Evolutionary conservation across 2,329 filamentous ascomycete species (phyloP).

Genomic region (Plenodomus tracheiphilus): DNA sequence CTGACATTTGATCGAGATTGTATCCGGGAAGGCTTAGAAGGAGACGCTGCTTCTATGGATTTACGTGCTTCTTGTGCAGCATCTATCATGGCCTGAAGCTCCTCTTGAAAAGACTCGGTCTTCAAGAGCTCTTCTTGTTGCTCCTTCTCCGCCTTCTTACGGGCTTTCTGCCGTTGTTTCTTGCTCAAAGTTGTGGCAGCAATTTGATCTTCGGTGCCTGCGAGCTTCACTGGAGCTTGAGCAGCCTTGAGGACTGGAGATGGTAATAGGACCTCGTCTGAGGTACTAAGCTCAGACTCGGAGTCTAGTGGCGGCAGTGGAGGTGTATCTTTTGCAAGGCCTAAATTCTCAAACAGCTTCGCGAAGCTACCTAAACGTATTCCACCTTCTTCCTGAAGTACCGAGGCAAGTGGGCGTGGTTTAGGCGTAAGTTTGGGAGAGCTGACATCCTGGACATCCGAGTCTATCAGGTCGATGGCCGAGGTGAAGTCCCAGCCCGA

Average conservation of each 20-base stretch:
- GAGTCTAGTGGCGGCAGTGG: slow-evolving; percentile 24
- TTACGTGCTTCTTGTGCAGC: background rate
- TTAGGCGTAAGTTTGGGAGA: slow-evolving; percentile 21
- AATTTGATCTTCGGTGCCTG: slow-evolving; percentile 1
- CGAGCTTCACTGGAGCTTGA: background rate
- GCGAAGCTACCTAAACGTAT: slow-evolving; percentile 50
- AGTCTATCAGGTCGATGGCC: slow-evolving; percentile 48
- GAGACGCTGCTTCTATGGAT: background rate
- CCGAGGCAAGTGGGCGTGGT: slow-evolving; percentile 8
- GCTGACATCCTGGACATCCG: slow-evolving; percentile 23
- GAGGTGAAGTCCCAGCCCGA: slow-evolving; percentile 53
- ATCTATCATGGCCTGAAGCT: background rate
- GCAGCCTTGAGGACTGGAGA: slow-evolving; percentile 12
- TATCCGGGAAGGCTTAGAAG: slow-evolving; percentile 4
- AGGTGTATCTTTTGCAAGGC: slow-evolving; percentile 32
- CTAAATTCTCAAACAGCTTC: slow-evolving; percentile 52
- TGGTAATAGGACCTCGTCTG: slow-evolving; percentile 46
- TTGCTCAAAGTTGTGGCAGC: slow-evolving; percentile 17
- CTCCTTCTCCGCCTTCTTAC: slow-evolving; percentile 28
- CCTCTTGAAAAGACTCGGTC: background rate
- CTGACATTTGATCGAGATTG: slow-evolving; percentile 34
- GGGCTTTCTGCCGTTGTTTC: slow-evolving; percentile 32
- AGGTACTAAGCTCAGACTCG: slow-evolving; percentile 44
- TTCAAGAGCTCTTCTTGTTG: slow-evolving; percentile 10
- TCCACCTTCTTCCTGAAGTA: slow-evolving; percentile 13